Conservation (phyloP, 441 rosid species). For the Jatropha multifida region DNA sequence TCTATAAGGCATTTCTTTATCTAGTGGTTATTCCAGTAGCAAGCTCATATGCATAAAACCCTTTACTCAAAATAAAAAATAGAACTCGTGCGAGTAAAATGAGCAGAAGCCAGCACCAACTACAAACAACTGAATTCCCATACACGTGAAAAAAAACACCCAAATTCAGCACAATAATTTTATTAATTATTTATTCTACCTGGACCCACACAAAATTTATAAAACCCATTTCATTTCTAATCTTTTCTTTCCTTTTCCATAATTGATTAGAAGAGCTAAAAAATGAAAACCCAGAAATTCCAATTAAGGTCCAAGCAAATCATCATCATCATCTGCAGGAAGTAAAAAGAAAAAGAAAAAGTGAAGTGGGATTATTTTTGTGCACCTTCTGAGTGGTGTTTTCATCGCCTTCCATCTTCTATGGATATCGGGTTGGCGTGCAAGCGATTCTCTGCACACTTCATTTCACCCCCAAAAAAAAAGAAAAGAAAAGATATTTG, state of each 20-base stretch:
- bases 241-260: not conserved
- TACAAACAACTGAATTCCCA: not conserved
- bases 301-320: not conserved
- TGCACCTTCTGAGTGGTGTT: constrained; percentile 40
- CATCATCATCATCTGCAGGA: not conserved
- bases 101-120: not conserved
- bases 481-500: not conserved
- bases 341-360: not conserved
- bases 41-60: not conserved
- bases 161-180: not conserved
- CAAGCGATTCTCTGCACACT: constrained; percentile 31
- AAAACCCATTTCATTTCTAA: not conserved
- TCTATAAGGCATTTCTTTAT: not conserved
- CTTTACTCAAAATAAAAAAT: not conserved
- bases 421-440: constrained; percentile 19
- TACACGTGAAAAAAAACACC: not conserved
- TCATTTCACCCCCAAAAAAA: constrained; percentile 31
- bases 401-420: constrained; percentile 53
- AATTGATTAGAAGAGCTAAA: not conserved
- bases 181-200: not conserved
- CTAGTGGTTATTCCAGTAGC: not conserved
- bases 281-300: constrained; percentile 1
- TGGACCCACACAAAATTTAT: not conserved
- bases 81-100: not conserved
- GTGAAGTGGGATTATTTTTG: not conserved